A percentile compares a stretch with the other conserved stretches of the same genome.
These are phyloP conservation scores for Royoungia palumana DNA, from an alignment of 768 basidiomycete genomes.

Conservation along the genomic window DNA sequence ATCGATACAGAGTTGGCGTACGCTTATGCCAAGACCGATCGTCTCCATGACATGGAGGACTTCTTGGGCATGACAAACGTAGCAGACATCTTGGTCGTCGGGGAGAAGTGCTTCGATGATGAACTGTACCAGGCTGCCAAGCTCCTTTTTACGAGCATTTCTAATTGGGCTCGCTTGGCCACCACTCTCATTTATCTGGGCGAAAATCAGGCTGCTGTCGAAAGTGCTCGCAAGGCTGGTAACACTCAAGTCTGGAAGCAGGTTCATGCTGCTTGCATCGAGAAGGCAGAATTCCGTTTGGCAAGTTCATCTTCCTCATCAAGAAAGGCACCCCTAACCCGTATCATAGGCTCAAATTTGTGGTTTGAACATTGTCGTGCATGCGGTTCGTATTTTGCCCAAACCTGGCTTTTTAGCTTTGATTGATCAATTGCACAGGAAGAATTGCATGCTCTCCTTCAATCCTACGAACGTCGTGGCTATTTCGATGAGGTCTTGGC, in stretches of 20 bases:
- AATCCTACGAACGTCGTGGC: slow-evolving; percentile 85
- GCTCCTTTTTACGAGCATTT: slow-evolving; percentile 92
- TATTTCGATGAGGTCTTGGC: slow-evolving; percentile 93
- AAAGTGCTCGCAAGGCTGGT: slow-evolving; percentile 98
- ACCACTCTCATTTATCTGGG: slow-evolving; percentile 98
- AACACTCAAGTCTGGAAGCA: slow-evolving; percentile 99
- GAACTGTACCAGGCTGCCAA: slow-evolving; percentile 97
- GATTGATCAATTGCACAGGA: slow-evolving; percentile 44
- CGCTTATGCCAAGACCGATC: slow-evolving; percentile 96
- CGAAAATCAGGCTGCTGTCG: slow-evolving; percentile 97
- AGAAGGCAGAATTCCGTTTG: slow-evolving; percentile 94
- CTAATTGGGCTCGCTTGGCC: slow-evolving; percentile 97
- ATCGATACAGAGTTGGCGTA: slow-evolving; percentile 98
- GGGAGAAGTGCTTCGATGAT: slow-evolving; percentile 99
- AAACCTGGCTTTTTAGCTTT: slow-evolving; percentile 3
- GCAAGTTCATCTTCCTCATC: slow-evolving; percentile 35
- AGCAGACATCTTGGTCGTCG: slow-evolving; percentile 92
- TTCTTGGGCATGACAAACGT: slow-evolving; percentile 99
- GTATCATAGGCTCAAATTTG: slow-evolving; percentile 85
- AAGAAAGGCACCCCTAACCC: slow-evolving; percentile 5
- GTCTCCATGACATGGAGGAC: slow-evolving; percentile 99
- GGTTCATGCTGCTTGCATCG: slow-evolving; percentile 96
- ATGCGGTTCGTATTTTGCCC: slow-evolving; percentile 48
- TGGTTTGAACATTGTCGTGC: slow-evolving; percentile 96
- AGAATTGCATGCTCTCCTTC: slow-evolving; percentile 69